These are phyloP conservation scores for Monotropa hypopitys DNA, from an alignment of 179 eudicot genomes.

Conservation along the genomic window DNA sequence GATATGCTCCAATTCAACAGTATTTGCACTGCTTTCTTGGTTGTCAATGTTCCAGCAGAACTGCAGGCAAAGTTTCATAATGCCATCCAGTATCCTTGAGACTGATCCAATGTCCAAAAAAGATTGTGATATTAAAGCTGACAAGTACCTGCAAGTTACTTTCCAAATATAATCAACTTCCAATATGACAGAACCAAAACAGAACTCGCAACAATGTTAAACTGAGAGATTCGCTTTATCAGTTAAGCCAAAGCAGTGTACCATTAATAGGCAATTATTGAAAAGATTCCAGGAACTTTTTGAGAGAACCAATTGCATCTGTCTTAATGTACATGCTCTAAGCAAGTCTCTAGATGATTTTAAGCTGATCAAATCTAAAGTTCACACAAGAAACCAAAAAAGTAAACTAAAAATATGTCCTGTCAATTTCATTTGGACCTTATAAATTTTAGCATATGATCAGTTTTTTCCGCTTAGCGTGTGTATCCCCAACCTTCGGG, in stretches of 20 bases:
- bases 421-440: too few relatives aligned
- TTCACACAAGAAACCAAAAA: neutral
- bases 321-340: neutral
- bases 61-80: constrained; percentile 86
- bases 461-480: too few relatives aligned
- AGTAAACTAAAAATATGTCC: too few relatives aligned
- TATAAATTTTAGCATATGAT: too few relatives aligned
- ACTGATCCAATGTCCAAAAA: constrained; percentile 98
- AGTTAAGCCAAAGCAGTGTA: neutral
- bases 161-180: neutral
- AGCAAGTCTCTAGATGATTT: neutral
- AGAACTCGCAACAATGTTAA: neutral
- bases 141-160: constrained; percentile 60
- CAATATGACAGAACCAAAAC: neutral
- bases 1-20: constrained; percentile 70
- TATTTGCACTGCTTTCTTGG: constrained; percentile 51
- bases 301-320: neutral
- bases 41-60: constrained; percentile 95
- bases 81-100: constrained; percentile 87
- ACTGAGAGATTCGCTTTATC: neutral
- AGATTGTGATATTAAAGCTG: constrained; percentile 96
- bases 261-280: neutral
- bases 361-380: neutral
- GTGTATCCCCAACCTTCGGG: too few relatives aligned
- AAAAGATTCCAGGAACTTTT: neutral